These are phyloP conservation scores for Ochromonas danica DNA, from an alignment of 108 stramenopile genomes.

Conservation along the genomic window DNA sequence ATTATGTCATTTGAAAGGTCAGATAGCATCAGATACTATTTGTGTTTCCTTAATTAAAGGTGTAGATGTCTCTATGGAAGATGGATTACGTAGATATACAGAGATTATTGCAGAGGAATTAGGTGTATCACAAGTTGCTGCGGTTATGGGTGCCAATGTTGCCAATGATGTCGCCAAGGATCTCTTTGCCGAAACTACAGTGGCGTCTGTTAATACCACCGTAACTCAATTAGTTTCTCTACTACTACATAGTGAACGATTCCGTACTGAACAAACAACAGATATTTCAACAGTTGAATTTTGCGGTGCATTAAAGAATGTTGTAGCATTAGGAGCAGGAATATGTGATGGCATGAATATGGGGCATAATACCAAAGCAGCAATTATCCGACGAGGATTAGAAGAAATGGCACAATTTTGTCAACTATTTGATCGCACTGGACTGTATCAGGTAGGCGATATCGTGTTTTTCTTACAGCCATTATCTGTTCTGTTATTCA, in stretches of 20 bases:
- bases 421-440: slow-evolving; percentile 72
- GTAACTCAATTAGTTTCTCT: slow-evolving; percentile 66
- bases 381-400: slow-evolving; percentile 79
- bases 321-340: slow-evolving; percentile 90
- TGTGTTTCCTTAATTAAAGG: slow-evolving; percentile 59
- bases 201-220: slow-evolving; percentile 73
- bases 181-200: slow-evolving; percentile 89
- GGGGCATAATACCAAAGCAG: slow-evolving; percentile 95
- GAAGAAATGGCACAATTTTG: slow-evolving; percentile 86
- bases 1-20: not conserved
- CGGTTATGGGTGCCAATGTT: slow-evolving; percentile 98
- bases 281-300: slow-evolving; percentile 87
- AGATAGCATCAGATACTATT: slow-evolving; percentile 31
- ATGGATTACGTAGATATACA: slow-evolving; percentile 46
- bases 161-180: slow-evolving; percentile 86
- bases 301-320: slow-evolving; percentile 93
- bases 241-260: slow-evolving; percentile 72
- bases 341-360: slow-evolving; percentile 84
- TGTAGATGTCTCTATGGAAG: slow-evolving; percentile 31
- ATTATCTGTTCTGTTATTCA: not conserved
- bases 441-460: slow-evolving; percentile 27
- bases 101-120: slow-evolving; percentile 52
- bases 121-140: slow-evolving; percentile 63
- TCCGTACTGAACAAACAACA: slow-evolving; percentile 77
- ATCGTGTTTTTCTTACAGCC: not conserved